These are phyloP conservation scores for Hyaloscypha variabilis DNA, from an alignment of 495 filamentous ascomycete genomes.

Conservation along the genomic window DNA sequence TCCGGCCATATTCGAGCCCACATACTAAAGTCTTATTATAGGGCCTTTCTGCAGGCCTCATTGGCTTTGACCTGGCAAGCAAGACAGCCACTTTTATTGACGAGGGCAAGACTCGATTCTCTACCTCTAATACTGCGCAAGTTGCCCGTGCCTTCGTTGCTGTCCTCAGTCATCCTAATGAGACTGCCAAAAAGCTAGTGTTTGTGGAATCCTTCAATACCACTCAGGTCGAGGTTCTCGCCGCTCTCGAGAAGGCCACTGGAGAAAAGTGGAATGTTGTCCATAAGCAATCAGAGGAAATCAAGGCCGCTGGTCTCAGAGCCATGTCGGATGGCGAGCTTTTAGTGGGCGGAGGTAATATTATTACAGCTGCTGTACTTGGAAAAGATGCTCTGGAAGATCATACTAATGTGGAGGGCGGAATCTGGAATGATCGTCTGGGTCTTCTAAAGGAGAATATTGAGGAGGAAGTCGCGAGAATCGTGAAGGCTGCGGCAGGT, in stretches of 20 bases:
- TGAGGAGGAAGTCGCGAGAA: constrained; percentile 10
- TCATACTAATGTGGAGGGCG: constrained; percentile 22
- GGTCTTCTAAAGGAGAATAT: constrained; percentile 18
- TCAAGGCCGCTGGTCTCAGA: constrained; percentile 11
- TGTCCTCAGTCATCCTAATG: constrained; percentile 43
- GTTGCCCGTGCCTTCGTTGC: constrained; percentile 44
- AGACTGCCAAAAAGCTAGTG: constrained; percentile 54
- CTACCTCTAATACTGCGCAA: constrained; percentile 40
- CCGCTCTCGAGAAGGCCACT: constrained; percentile 48
- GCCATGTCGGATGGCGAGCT: constrained; percentile 12
- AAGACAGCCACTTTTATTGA: constrained; percentile 42
- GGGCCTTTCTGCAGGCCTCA: constrained; percentile 14
- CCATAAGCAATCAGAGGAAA: constrained; percentile 14
- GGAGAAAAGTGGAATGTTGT: constrained; percentile 44
- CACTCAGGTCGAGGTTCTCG: constrained; percentile 57
- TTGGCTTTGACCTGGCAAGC: constrained; percentile 44
- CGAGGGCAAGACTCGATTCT: constrained; percentile 43
- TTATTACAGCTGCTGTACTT: constrained; percentile 20
- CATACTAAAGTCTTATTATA: constrained; percentile 14
- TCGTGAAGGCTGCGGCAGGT: constrained; percentile 6
- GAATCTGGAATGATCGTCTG: constrained; percentile 24
- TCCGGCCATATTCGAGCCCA: neutral
- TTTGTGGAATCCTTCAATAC: constrained; percentile 51
- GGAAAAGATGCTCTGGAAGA: constrained; percentile 23
- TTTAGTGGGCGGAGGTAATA: constrained; percentile 8